These are phyloP conservation scores for Rosa multiflora DNA, from an alignment of 306 rosid genomes.

Conservation along the genomic window DNA sequence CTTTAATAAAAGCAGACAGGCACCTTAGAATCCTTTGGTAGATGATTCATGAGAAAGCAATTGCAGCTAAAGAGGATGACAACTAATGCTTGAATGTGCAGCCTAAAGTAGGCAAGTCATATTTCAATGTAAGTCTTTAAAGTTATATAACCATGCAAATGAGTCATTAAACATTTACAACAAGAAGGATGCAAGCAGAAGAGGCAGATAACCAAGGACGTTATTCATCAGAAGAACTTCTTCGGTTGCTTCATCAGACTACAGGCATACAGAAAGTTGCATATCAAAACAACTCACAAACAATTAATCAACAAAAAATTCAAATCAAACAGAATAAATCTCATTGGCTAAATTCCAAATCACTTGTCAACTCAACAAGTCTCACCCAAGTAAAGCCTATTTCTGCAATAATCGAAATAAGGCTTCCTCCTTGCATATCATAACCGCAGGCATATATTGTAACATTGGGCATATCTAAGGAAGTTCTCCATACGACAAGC, in stretches of 20 bases:
- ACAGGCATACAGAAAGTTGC: constrained; percentile 11
- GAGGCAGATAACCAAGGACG: constrained; percentile 21
- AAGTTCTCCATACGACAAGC: too few relatives aligned
- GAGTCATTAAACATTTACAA: constrained; percentile 15
- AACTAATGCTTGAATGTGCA: background rate
- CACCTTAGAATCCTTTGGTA: background rate
- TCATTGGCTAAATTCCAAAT: background rate
- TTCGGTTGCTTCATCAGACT: constrained; percentile 20
- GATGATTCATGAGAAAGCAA: background rate
- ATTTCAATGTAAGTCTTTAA: background rate
- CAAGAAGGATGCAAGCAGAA: constrained; percentile 8
- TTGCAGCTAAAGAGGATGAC: background rate
- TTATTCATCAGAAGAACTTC: constrained; percentile 26
- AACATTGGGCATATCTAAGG: too few relatives aligned
- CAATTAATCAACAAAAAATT: too few relatives aligned
- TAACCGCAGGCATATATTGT: background rate
- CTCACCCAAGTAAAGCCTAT: background rate
- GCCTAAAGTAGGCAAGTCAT: background rate
- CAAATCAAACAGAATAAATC: background rate
- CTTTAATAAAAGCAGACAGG: background rate
- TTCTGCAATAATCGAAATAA: background rate
- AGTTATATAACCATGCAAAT: background rate
- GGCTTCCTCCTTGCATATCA: constrained; percentile 8
- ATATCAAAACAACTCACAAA: constrained; percentile 18
- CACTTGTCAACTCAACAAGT: background rate